Evolutionary conservation across 2,329 filamentous ascomycete genomes (phyloP), one percentile per base, ranked within the genome.

Genomic region (Aspergillus pseudotamarii): DNA sequence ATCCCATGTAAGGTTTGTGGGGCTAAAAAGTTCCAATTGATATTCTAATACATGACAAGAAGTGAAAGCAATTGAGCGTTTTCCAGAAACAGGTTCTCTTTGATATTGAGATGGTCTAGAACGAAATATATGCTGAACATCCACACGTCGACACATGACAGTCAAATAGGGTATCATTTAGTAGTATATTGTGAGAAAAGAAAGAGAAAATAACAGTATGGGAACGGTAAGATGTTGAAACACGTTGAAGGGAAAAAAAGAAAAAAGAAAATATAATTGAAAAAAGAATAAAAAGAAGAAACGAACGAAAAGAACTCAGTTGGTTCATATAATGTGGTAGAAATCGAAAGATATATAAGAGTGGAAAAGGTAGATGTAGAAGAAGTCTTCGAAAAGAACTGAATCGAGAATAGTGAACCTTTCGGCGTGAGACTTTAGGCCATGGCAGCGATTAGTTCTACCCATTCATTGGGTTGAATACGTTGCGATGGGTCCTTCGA

Each of bases 401-500:
- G 30, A 54, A 36, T 54, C 30, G 30, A 36, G 32, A 10, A 5
- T 12, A 21, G 14, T n/a, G 30, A 1, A 19, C 11, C 23, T 5
- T 12, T 16, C 6, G 8, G 11, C 19, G 23, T 8, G 9, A 16
- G 8, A 43, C 4, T 38, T 57, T 28, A 62, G 6, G 57, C n/a
- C 23, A 63, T 19, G 26, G 59, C 32, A 38, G 58, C 38, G 3
- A 71, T 67, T 54, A 76, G 50, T 26, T 59, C 58, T 43, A 76
- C 55, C 78, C 78, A 80, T 8, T 74, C 70, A 23, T 59, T 32
- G n/a, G 77, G 66, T 23, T 57, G 51, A 57, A 78, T 72, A 19
- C 78, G 73, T 61, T 71, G 64, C 16, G 64, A 67, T 6, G 77
- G 76, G 46, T 78, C 74, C 65, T 81, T 82, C 14, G 68, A 54